Base-by-base conservation (phyloP, 139 green algal species). In the Chlamydomonas sphaeroides region DNA sequence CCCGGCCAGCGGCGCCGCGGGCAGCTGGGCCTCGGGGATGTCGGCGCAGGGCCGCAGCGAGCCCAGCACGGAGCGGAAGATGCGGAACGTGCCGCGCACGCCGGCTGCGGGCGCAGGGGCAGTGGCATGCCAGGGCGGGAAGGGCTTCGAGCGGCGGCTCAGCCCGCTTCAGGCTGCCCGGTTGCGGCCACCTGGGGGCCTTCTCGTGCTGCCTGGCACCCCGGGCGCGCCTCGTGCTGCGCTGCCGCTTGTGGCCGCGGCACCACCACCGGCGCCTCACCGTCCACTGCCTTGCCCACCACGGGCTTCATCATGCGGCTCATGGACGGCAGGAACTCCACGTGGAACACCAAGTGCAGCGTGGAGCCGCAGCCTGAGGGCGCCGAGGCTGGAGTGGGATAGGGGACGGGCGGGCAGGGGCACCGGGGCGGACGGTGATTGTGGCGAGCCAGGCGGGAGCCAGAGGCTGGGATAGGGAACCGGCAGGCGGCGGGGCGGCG, bases 231-330 rank as follows among this genome's bases (percentile, higher is more conserved):
- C 33, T 48, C 18, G 10, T 35, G 7, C 33, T 18, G 23, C 33
- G 1, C 65, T 5, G 5, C 65, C 65, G 7, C 36, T 18, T n/a
- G 15, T 36, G 1, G 15, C 65, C 35, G 35, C 65, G 0, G 5
- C 36, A 1, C n/a, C 30, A 39, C 66, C 3, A 7, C n/a, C n/a
- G n/a, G n/a, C n/a, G 35, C 21, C 84, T 41, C 70, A 88, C 84
- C 65, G 35, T 88, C 84, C 1, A 88, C 32, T 0, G 78, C 84
- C 78, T 82, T 85, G n/a, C 30, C 36, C 5, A 88, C 67, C 41
- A 88, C 65, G 25, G 51, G 72, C 65, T 81, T 73, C 53, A 88
- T 72, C 84, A 88, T 88, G n/a, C 78, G 78, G 84, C 79, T 88
- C 84, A 88, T 88, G 51, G 61, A 65, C 6, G 84, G 78, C 33